Conservation (phyloP, 2,329 filamentous ascomycete species). For the Boeremia lycopersici region DNA sequence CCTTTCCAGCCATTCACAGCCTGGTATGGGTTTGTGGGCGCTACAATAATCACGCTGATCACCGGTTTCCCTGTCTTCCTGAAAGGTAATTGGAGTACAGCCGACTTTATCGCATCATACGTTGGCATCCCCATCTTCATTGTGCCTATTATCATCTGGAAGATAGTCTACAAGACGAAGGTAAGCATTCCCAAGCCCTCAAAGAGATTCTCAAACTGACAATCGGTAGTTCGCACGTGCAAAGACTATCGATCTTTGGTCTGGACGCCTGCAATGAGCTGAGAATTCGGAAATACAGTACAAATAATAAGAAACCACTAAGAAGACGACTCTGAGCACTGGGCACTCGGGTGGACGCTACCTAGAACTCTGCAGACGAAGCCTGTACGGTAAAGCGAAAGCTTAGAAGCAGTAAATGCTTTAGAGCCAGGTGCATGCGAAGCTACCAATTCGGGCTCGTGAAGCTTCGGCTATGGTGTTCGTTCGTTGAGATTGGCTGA, state of each 20-base stretch:
- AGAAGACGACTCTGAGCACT: background rate
- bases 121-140: constrained; percentile 48
- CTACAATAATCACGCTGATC: constrained; percentile 72
- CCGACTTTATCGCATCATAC: constrained; percentile 57
- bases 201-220: background rate
- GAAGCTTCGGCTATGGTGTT: too few relatives aligned
- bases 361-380: too few relatives aligned
- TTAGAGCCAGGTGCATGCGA: too few relatives aligned
- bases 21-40: constrained; percentile 63
- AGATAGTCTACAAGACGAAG: constrained; percentile 21
- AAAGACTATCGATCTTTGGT: constrained; percentile 20
- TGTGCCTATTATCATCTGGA: constrained; percentile 26
- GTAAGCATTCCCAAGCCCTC: background rate
- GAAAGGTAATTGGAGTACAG: constrained; percentile 64
- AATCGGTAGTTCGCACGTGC: constrained; percentile 18
- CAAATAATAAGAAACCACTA: background rate
- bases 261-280: constrained; percentile 13
- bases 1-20: constrained; percentile 72
- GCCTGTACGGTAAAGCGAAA: too few relatives aligned
- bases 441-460: too few relatives aligned
- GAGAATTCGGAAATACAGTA: background rate
- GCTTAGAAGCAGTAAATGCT: too few relatives aligned
- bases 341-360: background rate
- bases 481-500: background rate
- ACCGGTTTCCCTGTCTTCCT: constrained; percentile 77